Evolutionary conservation across 1,139 yeast genomes (phyloP), one percentile per base, ranked within the genome.

Genomic region (Hyphopichia wangnamkhiaoensis): DNA sequence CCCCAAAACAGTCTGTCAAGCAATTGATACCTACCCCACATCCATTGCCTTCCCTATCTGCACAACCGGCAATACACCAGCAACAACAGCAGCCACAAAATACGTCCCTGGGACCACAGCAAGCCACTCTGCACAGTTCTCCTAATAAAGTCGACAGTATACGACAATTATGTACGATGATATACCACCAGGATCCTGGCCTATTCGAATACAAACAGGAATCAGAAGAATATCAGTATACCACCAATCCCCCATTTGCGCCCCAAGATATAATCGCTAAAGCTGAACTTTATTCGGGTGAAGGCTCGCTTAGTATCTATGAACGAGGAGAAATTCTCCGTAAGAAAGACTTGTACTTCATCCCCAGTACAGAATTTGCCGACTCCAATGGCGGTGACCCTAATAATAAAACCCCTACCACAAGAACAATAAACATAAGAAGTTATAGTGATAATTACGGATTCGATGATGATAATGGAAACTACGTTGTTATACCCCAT

Each of bases 381-480:
- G 27, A 10, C 16, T 6, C 18, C 31, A 14, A 7, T 32, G 54
- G 56, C 46, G 45, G 54, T 4, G 50, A 57, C 38, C n/a, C 44
- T 39, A 16, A 31, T 34, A 19, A 34, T 33, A 7, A n/a, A n/a
- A n/a, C n/a, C n/a, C 34, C 41, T 28, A 41, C 50, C 37, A 49
- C 44, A 9, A 44, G 65, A 38, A 34, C 38, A 12, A 70, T 79
- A 3, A 76, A 80, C 40, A 63, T 78, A 18, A 67, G 72, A 25
- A 69, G 71, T 44, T 64, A 60, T 43, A 63, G 58, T 21, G 58
- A 56, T 41, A 85, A 82, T 58, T 81, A 79, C 61, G 94, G 91
- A 0, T 86, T 83, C 56, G 95, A 87, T 57, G 94, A 87, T 55
- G 59, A 61, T 3, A 64, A 74, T 10, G 87, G 89, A 2, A 86